A percentile compares a stretch with the other conserved stretches of the same genome.
Conservation (phyloP, 2,329 filamentous ascomycete genomes). For the Samsoniella hepiali region DNA sequence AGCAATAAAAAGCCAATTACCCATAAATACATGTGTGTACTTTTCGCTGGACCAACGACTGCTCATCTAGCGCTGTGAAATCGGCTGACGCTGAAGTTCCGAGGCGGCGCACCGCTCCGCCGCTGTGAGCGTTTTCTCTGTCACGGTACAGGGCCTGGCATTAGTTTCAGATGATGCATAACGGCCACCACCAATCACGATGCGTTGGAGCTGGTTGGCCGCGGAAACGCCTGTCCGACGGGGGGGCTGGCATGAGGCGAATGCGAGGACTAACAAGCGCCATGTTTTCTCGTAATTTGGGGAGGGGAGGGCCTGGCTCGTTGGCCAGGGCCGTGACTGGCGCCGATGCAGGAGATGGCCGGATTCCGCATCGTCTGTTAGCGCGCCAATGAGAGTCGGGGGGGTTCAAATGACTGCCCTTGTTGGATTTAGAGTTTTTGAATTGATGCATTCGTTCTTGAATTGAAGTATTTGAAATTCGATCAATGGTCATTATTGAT, state of each 20-base stretch:
- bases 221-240: neutral
- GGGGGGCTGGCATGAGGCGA: neutral
- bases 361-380: neutral
- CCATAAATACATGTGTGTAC: slow-evolving; percentile 4
- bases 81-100: neutral
- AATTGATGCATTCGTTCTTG: too few species aligned
- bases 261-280: neutral
- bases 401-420: neutral
- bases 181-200: neutral
- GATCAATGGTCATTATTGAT: too few species aligned
- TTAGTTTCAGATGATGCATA: neutral
- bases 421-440: neutral
- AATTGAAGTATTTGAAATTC: too few species aligned
- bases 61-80: neutral
- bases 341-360: neutral
- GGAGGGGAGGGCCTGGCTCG: too few species aligned
- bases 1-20: neutral
- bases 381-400: too few species aligned
- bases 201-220: neutral
- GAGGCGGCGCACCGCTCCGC: neutral
- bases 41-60: neutral
- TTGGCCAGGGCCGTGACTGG: neutral
- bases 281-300: too few species aligned
- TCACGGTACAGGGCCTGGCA: neutral
- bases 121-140: neutral